Evolutionary conservation across 2,329 filamentous ascomycete species (phyloP), one percentile per base, ranked within the genome.

Genomic region (Elsinoe perseae): DNA sequence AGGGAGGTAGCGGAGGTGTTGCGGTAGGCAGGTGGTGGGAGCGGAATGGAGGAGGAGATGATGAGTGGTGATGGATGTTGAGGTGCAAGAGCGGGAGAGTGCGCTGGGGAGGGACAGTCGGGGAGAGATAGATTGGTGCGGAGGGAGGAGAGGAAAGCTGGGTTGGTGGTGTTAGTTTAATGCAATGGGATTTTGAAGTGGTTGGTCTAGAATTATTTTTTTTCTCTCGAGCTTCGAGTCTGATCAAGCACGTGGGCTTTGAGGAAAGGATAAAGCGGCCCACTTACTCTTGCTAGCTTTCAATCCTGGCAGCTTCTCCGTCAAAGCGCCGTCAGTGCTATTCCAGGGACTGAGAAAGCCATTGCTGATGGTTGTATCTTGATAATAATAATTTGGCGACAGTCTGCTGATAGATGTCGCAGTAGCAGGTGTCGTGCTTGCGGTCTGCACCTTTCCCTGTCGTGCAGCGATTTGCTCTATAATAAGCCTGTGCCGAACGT

Each of bases 141-240:
- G 14, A 93, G 78, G 63, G 89, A 92, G 56, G 83, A 86, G 71
- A 93, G 86, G 75, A 93, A 93, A 23, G 87, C 88, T 93, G 70
- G 50, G 38, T 56, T 54, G 50, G 50, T 43, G 42, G 56, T 46
- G 44, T 53, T 43, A 59, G 56, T 56, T 23, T 27, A 9, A 30
- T 36, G 32, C 32, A 6, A n/a, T n/a, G n/a, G 28, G 10, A 30
- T 30, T 7, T 36, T 36, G 32, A 36, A 14, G 38, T n/a, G n/a
- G n/a, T n/a, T n/a, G n/a, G n/a, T n/a, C n/a, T n/a, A n/a, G n/a
- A n/a, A 23, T 20, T 4, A 8, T 44, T 44, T 23, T 50, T 32
- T 10, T 30, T 20, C 7, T 9, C 2, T 27, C 25, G 23, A 48
- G 43, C n/a, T 28, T 50, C 25, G 28, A 50, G 44, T 32, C 32